phyloP scores from a whole-genome alignment of 768 basidiomycete species.

The Phylloporus arenicola region DNA sequence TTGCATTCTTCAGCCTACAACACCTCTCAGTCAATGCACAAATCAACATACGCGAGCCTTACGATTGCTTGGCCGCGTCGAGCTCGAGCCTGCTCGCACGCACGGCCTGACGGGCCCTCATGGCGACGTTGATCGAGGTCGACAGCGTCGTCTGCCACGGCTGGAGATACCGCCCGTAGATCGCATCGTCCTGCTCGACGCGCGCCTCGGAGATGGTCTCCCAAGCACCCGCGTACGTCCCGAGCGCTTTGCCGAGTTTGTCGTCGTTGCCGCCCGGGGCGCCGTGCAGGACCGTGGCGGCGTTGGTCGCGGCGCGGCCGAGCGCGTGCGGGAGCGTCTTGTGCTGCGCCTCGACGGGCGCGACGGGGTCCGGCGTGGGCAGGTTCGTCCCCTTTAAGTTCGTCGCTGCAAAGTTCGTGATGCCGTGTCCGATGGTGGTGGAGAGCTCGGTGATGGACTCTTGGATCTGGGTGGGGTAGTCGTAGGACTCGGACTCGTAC shows the following conservation, averaged over 20 bases:
- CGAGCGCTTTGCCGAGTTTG: conserved; percentile 72
- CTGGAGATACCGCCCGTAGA: conserved; percentile 61
- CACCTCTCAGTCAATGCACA: background rate
- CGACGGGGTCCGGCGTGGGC: conserved; percentile 58
- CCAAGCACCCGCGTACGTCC: conserved; percentile 75
- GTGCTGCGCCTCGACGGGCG: conserved; percentile 60
- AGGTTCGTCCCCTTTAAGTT: conserved; percentile 88
- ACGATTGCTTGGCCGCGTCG: conserved; percentile 88
- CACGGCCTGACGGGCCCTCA: conserved; percentile 88
- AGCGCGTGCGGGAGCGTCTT: conserved; percentile 98
- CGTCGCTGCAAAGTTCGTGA: conserved; percentile 80
- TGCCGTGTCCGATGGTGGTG: conserved; percentile 61
- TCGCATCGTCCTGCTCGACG: conserved; percentile 70
- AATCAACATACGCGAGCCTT: conserved; percentile 23
- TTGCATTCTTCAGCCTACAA: conserved; percentile 70
- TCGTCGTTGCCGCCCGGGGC: conserved; percentile 50
- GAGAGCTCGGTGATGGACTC: conserved; percentile 74
- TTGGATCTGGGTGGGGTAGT: conserved; percentile 86
- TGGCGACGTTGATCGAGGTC: conserved; percentile 78
- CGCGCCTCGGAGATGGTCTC: conserved; percentile 79
- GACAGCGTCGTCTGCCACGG: conserved; percentile 88
- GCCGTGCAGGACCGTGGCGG: conserved; percentile 42
- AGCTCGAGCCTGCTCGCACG: conserved; percentile 77
- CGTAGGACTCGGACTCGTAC: conserved; percentile 83
- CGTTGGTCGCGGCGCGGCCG: conserved; percentile 68